Evolutionary conservation across 768 basidiomycete genomes (phyloP).

Genomic region (Boletus reticulatus): DNA sequence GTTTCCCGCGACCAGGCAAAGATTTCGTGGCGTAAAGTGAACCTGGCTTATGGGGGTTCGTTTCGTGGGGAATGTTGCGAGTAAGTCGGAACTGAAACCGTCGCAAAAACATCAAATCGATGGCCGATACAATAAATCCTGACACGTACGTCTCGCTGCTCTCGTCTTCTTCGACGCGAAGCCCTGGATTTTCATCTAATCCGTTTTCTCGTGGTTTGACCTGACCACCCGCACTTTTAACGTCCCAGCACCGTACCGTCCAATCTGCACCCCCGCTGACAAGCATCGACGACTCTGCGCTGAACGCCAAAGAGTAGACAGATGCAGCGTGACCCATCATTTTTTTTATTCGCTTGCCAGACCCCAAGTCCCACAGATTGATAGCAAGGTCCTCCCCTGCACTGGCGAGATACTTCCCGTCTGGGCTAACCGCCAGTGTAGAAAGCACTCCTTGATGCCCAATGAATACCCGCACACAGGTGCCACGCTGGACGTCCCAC

Average conservation of each 20-base stretch:
- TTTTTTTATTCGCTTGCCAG: slow-evolving; percentile 93
- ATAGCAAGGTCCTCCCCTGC: slow-evolving; percentile 92
- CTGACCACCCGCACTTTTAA: slow-evolving; percentile 73
- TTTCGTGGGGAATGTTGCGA: slow-evolving; percentile 94
- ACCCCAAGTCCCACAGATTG: slow-evolving; percentile 94
- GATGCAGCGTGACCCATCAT: slow-evolving; percentile 93
- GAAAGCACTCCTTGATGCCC: slow-evolving; percentile 92
- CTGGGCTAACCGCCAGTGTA: slow-evolving; percentile 85
- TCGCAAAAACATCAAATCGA: not conserved
- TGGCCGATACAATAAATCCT: not conserved
- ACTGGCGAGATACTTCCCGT: slow-evolving; percentile 91
- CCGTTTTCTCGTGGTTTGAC: slow-evolving; percentile 61
- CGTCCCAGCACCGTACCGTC: slow-evolving; percentile 99
- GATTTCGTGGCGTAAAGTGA: slow-evolving; percentile 92
- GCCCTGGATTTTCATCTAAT: slow-evolving; percentile 31
- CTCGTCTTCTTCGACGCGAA: slow-evolving; percentile 46
- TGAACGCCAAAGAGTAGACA: slow-evolving; percentile 88
- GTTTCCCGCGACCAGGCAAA: slow-evolving; percentile 84
- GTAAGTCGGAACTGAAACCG: slow-evolving; percentile 66
- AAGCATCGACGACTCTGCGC: slow-evolving; percentile 85
- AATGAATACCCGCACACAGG: slow-evolving; percentile 91
- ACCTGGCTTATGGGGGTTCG: slow-evolving; percentile 90
- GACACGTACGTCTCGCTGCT: slow-evolving; percentile 67
- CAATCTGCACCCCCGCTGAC: slow-evolving; percentile 93
- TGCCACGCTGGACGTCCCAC: slow-evolving; percentile 97